A percentile compares a stretch with the other conserved stretches of the same genome.
phyloP scores from a whole-genome alignment of 371 early-diverging fungal species.

The Saksenaea vasiformis region DNA sequence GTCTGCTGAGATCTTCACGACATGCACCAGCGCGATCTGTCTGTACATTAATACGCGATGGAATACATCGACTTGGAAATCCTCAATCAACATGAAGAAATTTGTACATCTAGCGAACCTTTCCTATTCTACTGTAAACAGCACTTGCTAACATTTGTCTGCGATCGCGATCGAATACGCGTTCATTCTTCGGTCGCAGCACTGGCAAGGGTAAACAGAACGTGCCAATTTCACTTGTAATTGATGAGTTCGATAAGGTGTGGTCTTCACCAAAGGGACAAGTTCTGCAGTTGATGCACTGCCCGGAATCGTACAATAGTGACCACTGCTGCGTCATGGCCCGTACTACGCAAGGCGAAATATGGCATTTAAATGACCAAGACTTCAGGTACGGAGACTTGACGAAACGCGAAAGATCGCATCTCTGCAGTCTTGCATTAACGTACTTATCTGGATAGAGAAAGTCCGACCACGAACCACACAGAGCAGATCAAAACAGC shows the following conservation, averaged over 20 bases:
- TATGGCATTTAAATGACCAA: neutral
- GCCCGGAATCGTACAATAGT: neutral
- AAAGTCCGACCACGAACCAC: neutral
- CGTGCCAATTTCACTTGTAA: neutral
- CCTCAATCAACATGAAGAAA: neutral
- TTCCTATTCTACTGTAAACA: neutral
- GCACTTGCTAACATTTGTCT: neutral
- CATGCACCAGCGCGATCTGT: neutral
- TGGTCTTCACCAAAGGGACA: neutral
- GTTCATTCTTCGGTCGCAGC: neutral
- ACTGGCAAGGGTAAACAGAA: neutral
- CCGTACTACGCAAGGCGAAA: neutral
- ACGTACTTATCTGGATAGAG: neutral
- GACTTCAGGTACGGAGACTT: neutral
- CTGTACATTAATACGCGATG: neutral
- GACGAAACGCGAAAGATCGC: neutral
- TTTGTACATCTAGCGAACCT: neutral
- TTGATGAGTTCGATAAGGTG: neutral
- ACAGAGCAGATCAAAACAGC: neutral
- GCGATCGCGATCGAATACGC: neutral
- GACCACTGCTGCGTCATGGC: neutral
- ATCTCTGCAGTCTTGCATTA: neutral
- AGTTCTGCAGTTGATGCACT: neutral
- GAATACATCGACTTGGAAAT: neutral
- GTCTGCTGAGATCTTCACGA: too few species aligned